Base-by-base conservation (phyloP, 202 grass and related monocot genomes). In the Setaria italica region DNA sequence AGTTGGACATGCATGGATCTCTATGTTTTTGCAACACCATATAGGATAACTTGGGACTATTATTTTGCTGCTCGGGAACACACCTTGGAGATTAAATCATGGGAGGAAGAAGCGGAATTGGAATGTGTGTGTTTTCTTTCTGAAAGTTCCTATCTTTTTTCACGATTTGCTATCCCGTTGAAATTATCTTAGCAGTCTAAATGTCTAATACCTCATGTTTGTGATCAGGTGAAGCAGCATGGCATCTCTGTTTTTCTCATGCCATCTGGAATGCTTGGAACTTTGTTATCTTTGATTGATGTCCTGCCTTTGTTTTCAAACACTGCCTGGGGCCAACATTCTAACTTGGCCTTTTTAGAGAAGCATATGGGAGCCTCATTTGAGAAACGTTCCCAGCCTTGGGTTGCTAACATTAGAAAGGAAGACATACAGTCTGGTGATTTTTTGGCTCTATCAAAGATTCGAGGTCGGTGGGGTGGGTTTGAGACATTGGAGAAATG, bases 1-100 rank as follows among this genome's bases (percentile, higher is more conserved):
- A 98, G 95, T 14, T 98, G 95, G 95, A 92, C 95, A 15, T 98
- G 95, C 85, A 98, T 98, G 95, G 95, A 98, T 85, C 92, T 98
- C 15, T 97, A 97, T 73, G 95, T 98, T 70, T 95, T 98, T 91
- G 95, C 92, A 71, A 95, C 95, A 21, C 95, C 95, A 72, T 98
- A 95, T 85, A 92, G 95, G 87, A 92, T 98, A 87, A 92, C 89
- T 47, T 98, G 95, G 95, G 95, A 98, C 70, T 98, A 95, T 82
- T 98, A 98, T 73, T 98, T 89, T 82, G 63, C 91, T 69, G 85
- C 95, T 34, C 87, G 85, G 21, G 89, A 95, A 67, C 95, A 98
- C 76, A 95, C 89, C 9, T 76, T 98, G 54, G 91, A 92, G 47
- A 93, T 98, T 74, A 92, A 91, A 47, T 92, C 95, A 42, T 98